A percentile compares a stretch with the other conserved stretches of the same genome.
Conservation (phyloP, 2,329 filamentous ascomycete genomes). For the Aureobasidium sp. region DNA sequence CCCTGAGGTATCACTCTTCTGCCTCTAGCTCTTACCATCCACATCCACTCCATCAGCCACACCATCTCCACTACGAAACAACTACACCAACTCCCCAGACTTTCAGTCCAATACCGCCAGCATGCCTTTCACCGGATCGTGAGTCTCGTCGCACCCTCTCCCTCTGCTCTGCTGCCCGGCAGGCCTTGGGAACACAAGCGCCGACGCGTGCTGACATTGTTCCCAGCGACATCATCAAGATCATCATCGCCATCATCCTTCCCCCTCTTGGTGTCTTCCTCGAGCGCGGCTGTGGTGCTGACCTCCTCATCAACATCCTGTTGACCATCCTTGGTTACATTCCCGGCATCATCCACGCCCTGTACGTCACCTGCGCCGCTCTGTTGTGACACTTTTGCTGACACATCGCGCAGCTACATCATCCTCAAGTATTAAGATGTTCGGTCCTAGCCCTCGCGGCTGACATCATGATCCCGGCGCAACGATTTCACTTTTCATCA, state of each 20-base stretch:
- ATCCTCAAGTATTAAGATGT: conserved; percentile 72
- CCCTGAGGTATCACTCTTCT: neutral
- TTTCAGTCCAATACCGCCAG: conserved; percentile 25
- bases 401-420: conserved; percentile 55
- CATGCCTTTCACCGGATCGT: conserved; percentile 57
- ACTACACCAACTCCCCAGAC: neutral
- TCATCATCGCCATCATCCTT: conserved; percentile 82
- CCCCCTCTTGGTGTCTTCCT: conserved; percentile 91
- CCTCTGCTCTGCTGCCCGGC: conserved; percentile 11
- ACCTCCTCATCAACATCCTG: conserved; percentile 88
- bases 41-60: neutral
- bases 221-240: conserved; percentile 66
- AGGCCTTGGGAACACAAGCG: conserved; percentile 17
- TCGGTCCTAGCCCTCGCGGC: neutral
- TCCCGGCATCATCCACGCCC: conserved; percentile 69
- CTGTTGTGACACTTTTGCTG: conserved; percentile 1
- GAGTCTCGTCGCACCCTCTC: conserved; percentile 22
- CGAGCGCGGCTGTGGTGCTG: conserved; percentile 80
- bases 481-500: neutral
- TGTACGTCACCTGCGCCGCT: conserved; percentile 52
- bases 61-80: neutral
- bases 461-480: neutral
- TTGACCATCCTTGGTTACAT: conserved; percentile 67
- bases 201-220: conserved; percentile 12
- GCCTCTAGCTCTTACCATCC: neutral